These are phyloP conservation scores for Phlegmacium glaucopus DNA, from an alignment of 768 basidiomycete species.

Conservation along the genomic window DNA sequence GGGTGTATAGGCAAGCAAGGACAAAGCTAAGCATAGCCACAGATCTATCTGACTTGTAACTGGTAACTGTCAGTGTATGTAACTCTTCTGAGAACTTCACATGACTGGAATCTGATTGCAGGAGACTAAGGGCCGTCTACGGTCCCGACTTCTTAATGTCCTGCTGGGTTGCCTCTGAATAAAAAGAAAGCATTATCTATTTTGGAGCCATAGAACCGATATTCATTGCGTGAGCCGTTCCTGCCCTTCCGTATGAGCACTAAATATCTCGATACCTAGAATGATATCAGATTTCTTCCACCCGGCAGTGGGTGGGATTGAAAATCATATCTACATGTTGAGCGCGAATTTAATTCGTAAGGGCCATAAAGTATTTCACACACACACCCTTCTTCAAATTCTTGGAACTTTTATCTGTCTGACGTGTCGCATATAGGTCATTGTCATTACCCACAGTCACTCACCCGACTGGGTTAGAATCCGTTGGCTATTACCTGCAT, in stretches of 20 bases:
- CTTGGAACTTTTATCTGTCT: no score
- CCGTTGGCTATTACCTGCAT: slow-evolving; percentile 79
- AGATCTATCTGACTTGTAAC: background rate
- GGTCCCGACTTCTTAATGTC: no score
- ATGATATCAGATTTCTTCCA: slow-evolving; percentile 98
- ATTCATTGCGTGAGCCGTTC: slow-evolving; percentile 20
- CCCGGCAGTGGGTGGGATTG: slow-evolving; percentile 92
- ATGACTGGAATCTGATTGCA: no score
- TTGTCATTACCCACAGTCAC: slow-evolving; percentile 93
- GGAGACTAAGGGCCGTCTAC: no score
- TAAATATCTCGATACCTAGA: slow-evolving; percentile 33
- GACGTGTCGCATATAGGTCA: no score
- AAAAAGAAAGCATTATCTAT: no score
- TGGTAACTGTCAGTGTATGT: no score
- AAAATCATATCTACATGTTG: slow-evolving; percentile 94
- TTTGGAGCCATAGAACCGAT: slow-evolving; percentile 24
- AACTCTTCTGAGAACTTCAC: no score
- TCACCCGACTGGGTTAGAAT: slow-evolving; percentile 82
- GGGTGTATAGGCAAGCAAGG: no score
- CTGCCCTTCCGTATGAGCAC: background rate
- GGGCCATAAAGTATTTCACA: slow-evolving; percentile 83
- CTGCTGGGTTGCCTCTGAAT: no score
- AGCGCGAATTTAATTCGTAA: slow-evolving; percentile 74
- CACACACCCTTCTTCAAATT: background rate
- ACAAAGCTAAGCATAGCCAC: background rate